A percentile compares a stretch with the other conserved stretches of the same genome.
Evolutionary conservation across 176 grass and related monocot species (phyloP).

Genomic region (Aegilops speltoides): DNA sequence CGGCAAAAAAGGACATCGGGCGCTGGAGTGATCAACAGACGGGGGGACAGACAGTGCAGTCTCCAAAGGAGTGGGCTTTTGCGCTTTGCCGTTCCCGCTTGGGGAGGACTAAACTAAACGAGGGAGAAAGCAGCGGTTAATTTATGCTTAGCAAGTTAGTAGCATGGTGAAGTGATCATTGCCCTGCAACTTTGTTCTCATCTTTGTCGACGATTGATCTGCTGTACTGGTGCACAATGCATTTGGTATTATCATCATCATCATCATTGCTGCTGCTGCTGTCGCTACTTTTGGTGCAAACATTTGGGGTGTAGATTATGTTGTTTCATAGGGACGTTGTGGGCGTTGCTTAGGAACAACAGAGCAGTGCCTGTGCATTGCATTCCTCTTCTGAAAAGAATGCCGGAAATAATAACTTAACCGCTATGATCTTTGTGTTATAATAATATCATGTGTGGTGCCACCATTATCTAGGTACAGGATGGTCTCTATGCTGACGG

Average conservation of each 20-base stretch:
- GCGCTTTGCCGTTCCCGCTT: no score
- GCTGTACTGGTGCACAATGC: neutral
- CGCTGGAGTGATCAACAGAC: no score
- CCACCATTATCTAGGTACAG: no score
- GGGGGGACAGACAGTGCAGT: no score
- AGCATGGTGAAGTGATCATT: neutral
- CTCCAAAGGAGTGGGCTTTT: no score
- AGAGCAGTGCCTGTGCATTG: neutral
- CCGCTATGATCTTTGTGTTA: no score
- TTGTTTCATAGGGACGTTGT: neutral
- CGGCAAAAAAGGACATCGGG: no score
- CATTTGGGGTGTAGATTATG: neutral
- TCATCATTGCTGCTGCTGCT: neutral
- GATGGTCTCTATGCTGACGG: no score
- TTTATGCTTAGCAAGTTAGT: conserved; percentile 5
- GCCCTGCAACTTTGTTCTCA: neutral
- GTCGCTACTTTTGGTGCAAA: neutral
- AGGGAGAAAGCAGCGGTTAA: neutral
- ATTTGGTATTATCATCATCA: neutral
- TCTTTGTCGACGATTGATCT: neutral
- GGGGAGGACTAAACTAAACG: no score
- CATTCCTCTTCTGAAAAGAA: neutral
- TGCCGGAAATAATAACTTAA: neutral
- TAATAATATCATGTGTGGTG: no score
- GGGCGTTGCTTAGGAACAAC: neutral